Evolutionary conservation across 495 filamentous ascomycete species (phyloP), one percentile per base, ranked within the genome.

Genomic region (Lichenothelia convexa): DNA sequence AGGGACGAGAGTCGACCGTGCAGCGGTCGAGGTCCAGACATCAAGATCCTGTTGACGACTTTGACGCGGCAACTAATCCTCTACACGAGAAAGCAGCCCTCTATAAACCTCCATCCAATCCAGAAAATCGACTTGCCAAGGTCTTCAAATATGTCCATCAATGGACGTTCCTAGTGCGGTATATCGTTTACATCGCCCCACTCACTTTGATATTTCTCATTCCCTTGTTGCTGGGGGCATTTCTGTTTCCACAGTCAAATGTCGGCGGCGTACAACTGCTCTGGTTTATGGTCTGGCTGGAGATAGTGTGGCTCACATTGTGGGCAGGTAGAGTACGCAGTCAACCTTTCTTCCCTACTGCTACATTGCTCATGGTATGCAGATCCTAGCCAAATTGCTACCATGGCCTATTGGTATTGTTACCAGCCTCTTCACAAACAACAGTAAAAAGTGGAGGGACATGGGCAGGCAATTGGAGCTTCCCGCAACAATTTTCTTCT

Each of bases 221-320:
- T 23, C 89, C 89, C 0, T 53, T 92, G 30, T 65, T 97, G 3
- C 55, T 97, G 20, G 86, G 82, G 6, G 67, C 67, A 2, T 62
- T 86, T 21, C 49, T 70, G 5, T 80, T 73, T 45, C 63, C 65
- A 7, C 50, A 71, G 20, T 70, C 78, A 2, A 74, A 60, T 15
- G 73, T 82, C 5, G 87, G 85, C 2, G 84, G 74, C 22, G 81
- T 93, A 2, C 38, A 67, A 42, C 50, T 94, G 38, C 59, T 83
- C 34, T 95, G 87, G 87, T 94, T 95, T 43, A 75, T 79, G 30
- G 80, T 94, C 32, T 95, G 87, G 87, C 63, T 95, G 32, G 80
- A 92, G 53, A 77, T 93, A 18, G 70, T 94, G 30, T 95, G 87
- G 87, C 59, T 92, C 29, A 82, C 83, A 2, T 61, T 94, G 0